Base-by-base conservation (phyloP, 805 yeast species). In the Barnettozyma botsteinii region DNA sequence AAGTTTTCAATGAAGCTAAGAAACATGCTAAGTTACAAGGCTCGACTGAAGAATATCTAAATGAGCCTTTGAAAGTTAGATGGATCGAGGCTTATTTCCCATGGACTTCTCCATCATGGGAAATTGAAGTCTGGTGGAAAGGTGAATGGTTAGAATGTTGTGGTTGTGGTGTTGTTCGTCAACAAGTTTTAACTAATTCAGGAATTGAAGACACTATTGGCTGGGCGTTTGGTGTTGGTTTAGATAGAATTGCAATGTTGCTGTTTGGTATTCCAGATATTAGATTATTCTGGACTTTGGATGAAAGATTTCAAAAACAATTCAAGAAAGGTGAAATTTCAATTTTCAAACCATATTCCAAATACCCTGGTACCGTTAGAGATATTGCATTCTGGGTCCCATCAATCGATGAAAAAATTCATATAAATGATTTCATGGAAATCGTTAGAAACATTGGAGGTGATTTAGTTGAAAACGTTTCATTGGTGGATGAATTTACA, bases 51-150 rank as follows among this genome's bases (percentile, higher is more conserved):
- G 77, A 73, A 5, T 81, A 79, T 50, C 60, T 80, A 47, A 72
- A 77, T 43, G 82, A 80, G 50, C 95, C 95, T 7, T 69, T 93
- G 45, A 81, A 76, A 55, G 85, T 89, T 15, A 73, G 98, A 51
- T 93, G 98, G 98, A 83, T 88, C 25, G 94, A 86, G 54, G 95
- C 93, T 0, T 86, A 80, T 55, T 93, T 93, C 67, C 98, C 98
- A 4, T 93, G 98, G 97, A 93, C 98, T 3, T 79, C 95, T 1
- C 98, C 98, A 4, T 85, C 95, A 31, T 93, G 95, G 94, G 97
- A 93, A 56, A 87, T 94, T 50, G 98, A 93, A 63, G 96, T 93
- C 5, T 88, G 94, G 89, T 93, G 98, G 97, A 85, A 88, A 57
- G 95, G 93, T 38, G 95, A 89, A 51, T 93, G 98, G 98, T 70